phyloP scores from a whole-genome alignment of 129 eudicot genomes.

The Silybum marianum region DNA sequence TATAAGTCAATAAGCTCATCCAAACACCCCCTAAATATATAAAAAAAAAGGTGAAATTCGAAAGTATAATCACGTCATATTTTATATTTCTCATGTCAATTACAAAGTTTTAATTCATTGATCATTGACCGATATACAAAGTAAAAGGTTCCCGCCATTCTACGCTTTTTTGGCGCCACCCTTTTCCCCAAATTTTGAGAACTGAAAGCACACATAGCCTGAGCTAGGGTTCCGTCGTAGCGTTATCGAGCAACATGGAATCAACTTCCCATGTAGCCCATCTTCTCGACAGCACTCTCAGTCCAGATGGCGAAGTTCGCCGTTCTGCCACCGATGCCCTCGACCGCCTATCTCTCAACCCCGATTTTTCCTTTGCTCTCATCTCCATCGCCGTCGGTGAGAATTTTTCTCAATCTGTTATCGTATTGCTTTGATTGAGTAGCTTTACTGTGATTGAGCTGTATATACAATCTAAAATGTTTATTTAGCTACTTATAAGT shows the following conservation, averaged over 20 bases:
- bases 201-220: constrained; percentile 1
- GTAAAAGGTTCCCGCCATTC: constrained; percentile 37
- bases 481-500: background rate
- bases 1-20: too few species aligned
- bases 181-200: constrained; percentile 16
- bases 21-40: too few species aligned
- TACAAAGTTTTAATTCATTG: too few species aligned
- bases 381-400: constrained; percentile 60
- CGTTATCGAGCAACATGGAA: constrained; percentile 28
- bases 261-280: constrained; percentile 38
- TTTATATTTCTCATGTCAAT: too few species aligned
- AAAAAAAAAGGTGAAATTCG: too few species aligned
- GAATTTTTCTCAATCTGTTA: background rate
- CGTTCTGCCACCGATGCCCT: constrained; percentile 63
- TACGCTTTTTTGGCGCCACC: constrained; percentile 24
- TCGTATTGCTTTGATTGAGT: background rate
- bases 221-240: constrained; percentile 52
- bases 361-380: constrained; percentile 51
- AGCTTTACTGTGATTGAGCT: background rate
- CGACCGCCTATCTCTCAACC: constrained; percentile 45
- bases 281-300: constrained; percentile 58
- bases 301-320: constrained; percentile 56
- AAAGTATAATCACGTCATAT: too few species aligned
- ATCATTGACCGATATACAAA: too few species aligned
- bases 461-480: background rate